Evolutionary conservation across 2,329 filamentous ascomycete species (phyloP).

Genomic region (Colletotrichum echinochloae): DNA sequence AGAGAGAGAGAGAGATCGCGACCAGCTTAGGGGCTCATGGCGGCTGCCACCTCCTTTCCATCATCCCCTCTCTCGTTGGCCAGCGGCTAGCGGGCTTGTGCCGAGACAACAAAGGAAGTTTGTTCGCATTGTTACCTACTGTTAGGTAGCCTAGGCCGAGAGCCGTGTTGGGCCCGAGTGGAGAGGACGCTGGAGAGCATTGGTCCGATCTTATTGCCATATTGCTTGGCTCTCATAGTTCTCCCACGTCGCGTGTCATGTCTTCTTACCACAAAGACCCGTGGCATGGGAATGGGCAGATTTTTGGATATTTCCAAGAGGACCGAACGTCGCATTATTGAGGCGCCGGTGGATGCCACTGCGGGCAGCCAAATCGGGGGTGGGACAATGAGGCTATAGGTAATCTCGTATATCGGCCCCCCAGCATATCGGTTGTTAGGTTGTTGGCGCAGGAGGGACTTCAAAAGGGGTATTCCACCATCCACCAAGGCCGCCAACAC

Average conservation of each 20-base stretch:
- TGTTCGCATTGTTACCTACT: slow-evolving; percentile 1
- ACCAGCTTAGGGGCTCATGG: neutral
- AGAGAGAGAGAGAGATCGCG: neutral
- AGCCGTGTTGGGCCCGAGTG: neutral
- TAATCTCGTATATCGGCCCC: slow-evolving; percentile 22
- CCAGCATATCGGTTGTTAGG: neutral
- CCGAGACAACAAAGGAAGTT: neutral
- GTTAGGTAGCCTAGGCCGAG: slow-evolving; percentile 7
- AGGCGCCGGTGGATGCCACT: slow-evolving; percentile 10
- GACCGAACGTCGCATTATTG: neutral
- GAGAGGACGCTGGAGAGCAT: neutral
- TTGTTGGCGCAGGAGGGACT: slow-evolving; percentile 2
- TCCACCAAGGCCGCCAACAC: neutral
- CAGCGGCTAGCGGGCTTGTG: neutral
- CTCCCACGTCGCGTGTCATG: neutral
- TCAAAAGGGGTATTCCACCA: neutral
- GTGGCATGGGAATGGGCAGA: neutral
- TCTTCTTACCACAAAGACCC: neutral
- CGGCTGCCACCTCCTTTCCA: neutral
- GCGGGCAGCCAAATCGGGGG: neutral
- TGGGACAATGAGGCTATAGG: neutral
- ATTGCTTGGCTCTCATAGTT: neutral
- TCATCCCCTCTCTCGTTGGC: neutral
- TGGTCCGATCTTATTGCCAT: neutral
- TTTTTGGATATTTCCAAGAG: neutral